Base-by-base conservation (phyloP, 2,329 filamentous ascomycete genomes). In the Fusarium acutatum region DNA sequence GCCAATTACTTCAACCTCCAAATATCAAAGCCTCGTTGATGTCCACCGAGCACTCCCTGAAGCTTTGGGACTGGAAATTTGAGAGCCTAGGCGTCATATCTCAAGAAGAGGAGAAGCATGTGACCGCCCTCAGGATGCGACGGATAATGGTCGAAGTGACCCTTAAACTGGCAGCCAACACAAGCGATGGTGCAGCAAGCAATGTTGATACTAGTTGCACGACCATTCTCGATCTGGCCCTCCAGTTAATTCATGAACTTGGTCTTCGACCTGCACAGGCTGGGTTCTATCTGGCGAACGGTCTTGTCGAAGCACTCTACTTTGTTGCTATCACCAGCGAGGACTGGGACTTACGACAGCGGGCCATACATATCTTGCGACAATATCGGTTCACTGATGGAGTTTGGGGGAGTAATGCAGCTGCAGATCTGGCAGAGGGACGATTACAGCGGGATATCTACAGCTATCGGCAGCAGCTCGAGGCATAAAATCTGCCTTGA, bases 151-250 rank as follows among this genome's bases (percentile, higher is more conserved):
- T 60, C 7, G 7, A 47, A 24, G 41, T 38, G 1, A 41, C 24
- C 1, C 5, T 60, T 0, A 11, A 11, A 3, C 20, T 28, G 3
- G 30, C 20, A 14, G 1, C 17, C 1, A 15, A 7, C 12, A 7
- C 6, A 6, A 5, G 4, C 0, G 1, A 7, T 8, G 5, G 5
- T 20, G 1, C 1, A 18, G 1, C 8, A 5, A 17, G 1, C 6
- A 35, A 3, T 3, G 1, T 28, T 1, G 60, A 63, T 18, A 4
- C 4, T 6, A 4, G 22, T 12, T 63, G 60, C 15, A 34, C 22
- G 1, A 4, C 8, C 0, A 49, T 60, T 10, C 30, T 63, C 0
- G 20, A 41, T 18, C 35, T 63, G 0, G 60, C 53, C 0, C 7
- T 60, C 2, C 28, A 41, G 0, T 30, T 63, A 1, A 63, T 63